phyloP scores from a whole-genome alignment of 345 rosid species.

The Crucihimalaya himalaica region DNA sequence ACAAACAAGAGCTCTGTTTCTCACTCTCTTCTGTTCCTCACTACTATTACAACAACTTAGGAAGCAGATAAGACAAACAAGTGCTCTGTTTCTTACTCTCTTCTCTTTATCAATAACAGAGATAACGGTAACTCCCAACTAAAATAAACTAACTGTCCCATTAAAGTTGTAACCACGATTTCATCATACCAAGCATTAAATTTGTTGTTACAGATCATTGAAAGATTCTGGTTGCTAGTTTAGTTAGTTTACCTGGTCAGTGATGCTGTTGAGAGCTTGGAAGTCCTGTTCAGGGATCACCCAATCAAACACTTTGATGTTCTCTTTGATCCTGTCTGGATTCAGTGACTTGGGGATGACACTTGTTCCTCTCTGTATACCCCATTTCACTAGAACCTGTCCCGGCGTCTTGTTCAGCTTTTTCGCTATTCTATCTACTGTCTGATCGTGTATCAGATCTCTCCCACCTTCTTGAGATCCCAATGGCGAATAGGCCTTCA shows the following conservation, averaged over 20 bases:
- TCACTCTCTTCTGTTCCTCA: background rate
- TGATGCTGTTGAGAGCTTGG: conserved; percentile 44
- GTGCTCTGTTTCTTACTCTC: background rate
- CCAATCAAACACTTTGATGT: conserved; percentile 54
- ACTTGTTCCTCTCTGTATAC: conserved; percentile 56
- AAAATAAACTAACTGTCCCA: background rate
- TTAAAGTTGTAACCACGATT: background rate
- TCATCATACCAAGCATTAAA: background rate
- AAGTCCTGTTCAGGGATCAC: conserved; percentile 53
- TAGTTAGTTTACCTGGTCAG: conserved; percentile 37
- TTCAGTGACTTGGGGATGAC: conserved; percentile 54
- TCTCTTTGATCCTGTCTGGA: conserved; percentile 55
- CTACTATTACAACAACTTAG: background rate
- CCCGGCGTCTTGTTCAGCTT: conserved; percentile 60
- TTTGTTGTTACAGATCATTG: background rate
- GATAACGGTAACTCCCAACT: background rate
- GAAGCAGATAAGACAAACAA: background rate
- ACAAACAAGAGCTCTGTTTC: too few species aligned
- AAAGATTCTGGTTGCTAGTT: background rate
- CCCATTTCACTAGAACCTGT: conserved; percentile 60
- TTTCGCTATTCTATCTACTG: conserved; percentile 47
- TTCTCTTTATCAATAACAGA: background rate
- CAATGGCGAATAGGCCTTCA: conserved; percentile 56
- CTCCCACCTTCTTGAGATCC: conserved; percentile 57
- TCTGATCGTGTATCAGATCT: conserved; percentile 50